Percentiles rank a stretch among this genome's conserved stretches.
Conservation (phyloP, 2,329 filamentous ascomycete species). For the Cephalotrichum gorgonifer region DNA sequence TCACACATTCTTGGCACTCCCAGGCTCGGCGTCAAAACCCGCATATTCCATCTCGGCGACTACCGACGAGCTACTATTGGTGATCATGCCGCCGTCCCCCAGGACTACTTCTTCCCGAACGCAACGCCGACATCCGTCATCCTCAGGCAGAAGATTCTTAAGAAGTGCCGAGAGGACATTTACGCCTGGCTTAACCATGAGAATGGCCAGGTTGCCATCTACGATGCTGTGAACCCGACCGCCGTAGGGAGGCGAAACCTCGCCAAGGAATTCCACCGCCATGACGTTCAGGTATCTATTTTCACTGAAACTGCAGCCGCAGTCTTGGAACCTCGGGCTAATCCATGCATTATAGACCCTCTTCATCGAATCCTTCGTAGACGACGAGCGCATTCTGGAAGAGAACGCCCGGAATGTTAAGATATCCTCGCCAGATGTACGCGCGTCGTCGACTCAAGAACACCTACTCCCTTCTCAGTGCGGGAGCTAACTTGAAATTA, state of each 20-base stretch:
- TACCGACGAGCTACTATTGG: conserved; percentile 89
- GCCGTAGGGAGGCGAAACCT: conserved; percentile 71
- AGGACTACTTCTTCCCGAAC: conserved; percentile 96
- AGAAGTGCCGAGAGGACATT: conserved; percentile 95
- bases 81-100: conserved; percentile 72
- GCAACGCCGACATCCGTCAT: conserved; percentile 89
- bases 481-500: conserved; percentile 19
- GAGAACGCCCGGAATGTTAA: conserved; percentile 97
- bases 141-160: conserved; percentile 90
- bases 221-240: conserved; percentile 93
- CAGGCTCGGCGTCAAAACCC: conserved; percentile 92
- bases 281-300: conserved; percentile 76
- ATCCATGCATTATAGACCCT: conserved; percentile 53
- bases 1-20: background rate
- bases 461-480: background rate
- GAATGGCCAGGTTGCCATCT: conserved; percentile 96
- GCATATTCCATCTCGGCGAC: conserved; percentile 94
- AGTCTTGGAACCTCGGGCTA: background rate
- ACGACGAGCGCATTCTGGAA: conserved; percentile 84
- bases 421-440: conserved; percentile 88
- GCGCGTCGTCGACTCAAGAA: conserved; percentile 15
- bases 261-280: conserved; percentile 94
- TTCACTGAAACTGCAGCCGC: background rate
- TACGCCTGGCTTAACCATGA: conserved; percentile 94
- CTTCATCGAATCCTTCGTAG: conserved; percentile 93